These are phyloP conservation scores for Entamoeba dispar DNA, from an alignment of 208 protist genomes.

Conservation along the genomic window DNA sequence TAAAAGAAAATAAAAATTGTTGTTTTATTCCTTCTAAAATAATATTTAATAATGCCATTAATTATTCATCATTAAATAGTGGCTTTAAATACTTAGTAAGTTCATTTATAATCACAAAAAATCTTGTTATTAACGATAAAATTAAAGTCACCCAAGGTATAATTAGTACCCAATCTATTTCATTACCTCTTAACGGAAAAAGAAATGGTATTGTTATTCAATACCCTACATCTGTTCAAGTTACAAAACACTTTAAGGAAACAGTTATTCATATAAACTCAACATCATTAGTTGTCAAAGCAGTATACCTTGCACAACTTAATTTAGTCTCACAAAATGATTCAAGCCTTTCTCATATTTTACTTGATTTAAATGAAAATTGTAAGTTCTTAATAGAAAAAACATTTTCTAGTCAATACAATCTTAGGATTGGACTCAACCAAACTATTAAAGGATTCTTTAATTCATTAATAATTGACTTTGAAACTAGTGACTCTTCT, in stretches of 20 bases:
- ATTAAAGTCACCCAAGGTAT: neutral
- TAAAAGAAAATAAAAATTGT: neutral
- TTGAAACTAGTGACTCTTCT: neutral
- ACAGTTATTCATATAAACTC: neutral
- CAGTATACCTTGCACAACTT: neutral
- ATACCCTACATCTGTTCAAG: neutral
- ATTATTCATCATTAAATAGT: neutral
- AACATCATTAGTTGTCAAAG: neutral
- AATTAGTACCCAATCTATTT: neutral
- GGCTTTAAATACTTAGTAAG: neutral
- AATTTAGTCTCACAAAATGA: neutral
- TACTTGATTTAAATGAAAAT: neutral
- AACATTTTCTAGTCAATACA: neutral
- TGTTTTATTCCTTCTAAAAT: neutral
- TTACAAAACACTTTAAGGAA: neutral
- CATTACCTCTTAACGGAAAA: neutral
- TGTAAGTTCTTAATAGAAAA: neutral
- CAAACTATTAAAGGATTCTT: neutral
- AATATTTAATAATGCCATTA: neutral
- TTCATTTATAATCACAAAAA: neutral
- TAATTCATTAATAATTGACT: neutral
- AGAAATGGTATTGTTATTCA: neutral
- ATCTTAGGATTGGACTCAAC: neutral
- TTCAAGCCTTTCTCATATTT: neutral
- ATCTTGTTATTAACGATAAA: neutral